Evolutionary conservation across 176 grass and related monocot genomes (phyloP), one percentile per base, ranked within the genome.

Genomic region (Alopecurus myosuroides): DNA sequence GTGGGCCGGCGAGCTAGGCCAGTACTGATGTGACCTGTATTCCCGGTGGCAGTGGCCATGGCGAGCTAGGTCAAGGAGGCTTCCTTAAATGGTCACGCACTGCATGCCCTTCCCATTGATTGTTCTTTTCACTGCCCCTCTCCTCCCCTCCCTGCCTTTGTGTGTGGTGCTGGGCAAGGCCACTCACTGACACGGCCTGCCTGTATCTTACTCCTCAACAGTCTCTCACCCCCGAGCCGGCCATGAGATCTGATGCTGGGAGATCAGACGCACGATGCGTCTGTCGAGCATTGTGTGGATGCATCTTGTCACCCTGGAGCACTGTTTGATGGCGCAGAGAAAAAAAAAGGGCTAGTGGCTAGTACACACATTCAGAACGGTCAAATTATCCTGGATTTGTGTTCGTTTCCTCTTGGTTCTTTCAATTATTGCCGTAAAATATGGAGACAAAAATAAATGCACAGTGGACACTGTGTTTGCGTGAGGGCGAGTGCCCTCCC

Each of bases 81-180:
- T 96, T 87, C 89, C 88, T 87, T 91, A 96, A 89, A 88, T 91
- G 82, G 89, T 70, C 67, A 71, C 46, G 72, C 76, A 79, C 57
- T 29, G 72, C 78, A 85, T 78, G 55, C 88, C 49, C 62, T 89
- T 85, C 46, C 80, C 81, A 61, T 45, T 89, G 87, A 87, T 82
- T 89, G 82, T 93, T 93, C 88, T 91, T 91, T 70, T 89, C 88
- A 70, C 84, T 71, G 60, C 75, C 72, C 75, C n/a, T n/a, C n/a
- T n/a, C n/a, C n/a, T n/a, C n/a, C n/a, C n/a, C n/a, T n/a, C n/a
- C n/a, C n/a, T n/a, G 76, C 55, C 71, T 90, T 91, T 89, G 85
- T 84, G 90, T 88, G 90, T 87, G 80, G 82, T 81, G 74, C 74
- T 84, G 83, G 57, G 81, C 70, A 74, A 86, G 80, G 70, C 42